Evolutionary conservation across 345 rosid species (phyloP).

Genomic region (Eucalyptus victrix): DNA sequence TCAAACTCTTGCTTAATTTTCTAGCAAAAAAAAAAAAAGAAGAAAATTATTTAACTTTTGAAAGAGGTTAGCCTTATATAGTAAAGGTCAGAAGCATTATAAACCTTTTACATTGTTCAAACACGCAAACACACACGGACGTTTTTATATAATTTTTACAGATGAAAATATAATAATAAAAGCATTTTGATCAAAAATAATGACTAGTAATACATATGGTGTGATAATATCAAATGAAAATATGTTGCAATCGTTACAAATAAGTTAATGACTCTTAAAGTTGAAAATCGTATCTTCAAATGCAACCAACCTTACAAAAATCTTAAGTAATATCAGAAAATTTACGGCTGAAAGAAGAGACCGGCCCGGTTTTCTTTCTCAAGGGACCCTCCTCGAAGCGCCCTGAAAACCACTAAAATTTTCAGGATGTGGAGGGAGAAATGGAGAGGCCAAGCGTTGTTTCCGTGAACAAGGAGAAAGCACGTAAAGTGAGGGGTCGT

Average conservation of each 20-base stretch:
- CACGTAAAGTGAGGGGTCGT: not conserved
- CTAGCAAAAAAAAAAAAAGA: not conserved
- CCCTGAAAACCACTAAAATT: not conserved
- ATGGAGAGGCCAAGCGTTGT: not conserved
- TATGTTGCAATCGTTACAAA: not conserved
- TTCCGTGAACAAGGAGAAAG: not conserved
- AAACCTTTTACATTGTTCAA: not conserved
- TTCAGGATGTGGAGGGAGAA: not conserved
- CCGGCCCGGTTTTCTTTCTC: not conserved
- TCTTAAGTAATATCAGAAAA: not conserved
- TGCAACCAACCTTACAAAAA: not conserved
- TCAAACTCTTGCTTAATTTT: not conserved
- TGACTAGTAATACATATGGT: rapidly evolving
- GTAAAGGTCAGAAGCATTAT: not conserved
- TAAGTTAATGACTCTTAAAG: not conserved
- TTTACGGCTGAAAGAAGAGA: not conserved
- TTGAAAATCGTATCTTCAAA: not conserved
- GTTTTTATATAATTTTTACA: not conserved
- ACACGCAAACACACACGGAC: not conserved
- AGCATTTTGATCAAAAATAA: rapidly evolving
- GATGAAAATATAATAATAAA: rapidly evolving
- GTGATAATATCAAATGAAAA: not conserved
- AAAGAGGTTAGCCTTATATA: not conserved
- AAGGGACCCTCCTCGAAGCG: not conserved
- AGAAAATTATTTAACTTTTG: not conserved